phyloP scores from a whole-genome alignment of 768 basidiomycete species.

The Termitomyces sp. region DNA sequence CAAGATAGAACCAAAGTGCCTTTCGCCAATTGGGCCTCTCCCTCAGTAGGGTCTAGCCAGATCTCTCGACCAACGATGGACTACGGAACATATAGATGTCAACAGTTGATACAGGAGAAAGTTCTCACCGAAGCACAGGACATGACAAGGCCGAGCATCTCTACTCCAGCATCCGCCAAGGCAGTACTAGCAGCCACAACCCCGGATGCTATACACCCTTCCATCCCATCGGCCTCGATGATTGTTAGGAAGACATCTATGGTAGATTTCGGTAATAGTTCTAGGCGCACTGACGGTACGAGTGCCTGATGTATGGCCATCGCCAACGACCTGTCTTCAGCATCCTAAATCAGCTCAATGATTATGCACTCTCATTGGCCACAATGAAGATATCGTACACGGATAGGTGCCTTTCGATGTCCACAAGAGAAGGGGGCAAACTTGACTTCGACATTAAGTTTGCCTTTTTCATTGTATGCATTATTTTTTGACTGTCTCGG shows the following conservation, averaged over 20 bases:
- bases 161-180: conserved; percentile 89
- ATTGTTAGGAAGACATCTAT: conserved; percentile 90
- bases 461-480: conserved; percentile 83
- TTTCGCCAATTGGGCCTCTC: conserved; percentile 54
- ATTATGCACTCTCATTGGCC: conserved; percentile 14
- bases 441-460: conserved; percentile 93
- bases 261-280: conserved; percentile 90
- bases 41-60: conserved; percentile 79
- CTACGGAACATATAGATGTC: conserved; percentile 30
- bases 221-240: conserved; percentile 90
- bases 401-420: conserved; percentile 76
- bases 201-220: conserved; percentile 84
- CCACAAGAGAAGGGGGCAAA: conserved; percentile 91
- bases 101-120: neutral
- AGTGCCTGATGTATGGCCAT: conserved; percentile 85
- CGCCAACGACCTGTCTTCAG: conserved; percentile 86
- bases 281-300: conserved; percentile 78
- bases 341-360: conserved; percentile 59
- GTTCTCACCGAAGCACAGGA: conserved; percentile 74
- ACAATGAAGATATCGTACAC: conserved; percentile 48
- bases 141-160: conserved; percentile 84
- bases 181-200: conserved; percentile 87
- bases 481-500: conserved; percentile 81
- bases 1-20: conserved; percentile 78
- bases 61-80: conserved; percentile 53